Base-by-base conservation (phyloP, 805 yeast genomes). In the Nakazawaea anatomiae region DNA sequence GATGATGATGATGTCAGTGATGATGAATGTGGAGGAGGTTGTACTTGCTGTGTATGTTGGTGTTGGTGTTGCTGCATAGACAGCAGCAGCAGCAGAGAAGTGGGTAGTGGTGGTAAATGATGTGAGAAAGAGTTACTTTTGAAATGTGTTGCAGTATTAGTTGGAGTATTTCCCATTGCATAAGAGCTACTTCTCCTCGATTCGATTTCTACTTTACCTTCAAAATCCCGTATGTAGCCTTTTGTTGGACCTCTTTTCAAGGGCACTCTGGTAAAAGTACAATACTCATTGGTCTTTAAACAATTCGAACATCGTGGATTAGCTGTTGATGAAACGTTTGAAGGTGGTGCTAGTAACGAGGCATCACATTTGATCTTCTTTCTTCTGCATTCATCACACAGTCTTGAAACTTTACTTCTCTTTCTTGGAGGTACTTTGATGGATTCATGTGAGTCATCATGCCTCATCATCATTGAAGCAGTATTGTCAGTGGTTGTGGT, bases 221-320 rank as follows among this genome's bases (percentile, higher is more conserved):
- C 74, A 43, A 65, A 58, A 50, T 71, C 77, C 46, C 75, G 66
- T n/a, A 73, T 70, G 56, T 79, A 83, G 1, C 92, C 92, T 59
- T 85, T 87, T 0, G 85, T 75, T 0, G 95, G 95, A 0, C 95
- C 95, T 57, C 95, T 68, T 58, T 87, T 87, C 62, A 87, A 63
- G 0, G 91, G 95, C 1, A 83, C 74, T 46, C 92, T 70, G 27
- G 83, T 82, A 61, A 85, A 87, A 1, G 85, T 72, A 63, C 95
- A 87, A 2, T 60, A 61, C 44, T 84, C 89, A 44, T 73, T 74
- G 58, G 74, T 80, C 60, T 80, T 82, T 12, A 67, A 61, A 64
- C 95, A 87, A 55, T 79, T 83, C 11, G 83, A 67, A 63, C 95
- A 87, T 1, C 73, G 63, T 53, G 73, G 74, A 38, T 75, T 68